phyloP scores from a whole-genome alignment of 2,329 filamentous ascomycete species.

The Trichoderma citrinoviride region DNA sequence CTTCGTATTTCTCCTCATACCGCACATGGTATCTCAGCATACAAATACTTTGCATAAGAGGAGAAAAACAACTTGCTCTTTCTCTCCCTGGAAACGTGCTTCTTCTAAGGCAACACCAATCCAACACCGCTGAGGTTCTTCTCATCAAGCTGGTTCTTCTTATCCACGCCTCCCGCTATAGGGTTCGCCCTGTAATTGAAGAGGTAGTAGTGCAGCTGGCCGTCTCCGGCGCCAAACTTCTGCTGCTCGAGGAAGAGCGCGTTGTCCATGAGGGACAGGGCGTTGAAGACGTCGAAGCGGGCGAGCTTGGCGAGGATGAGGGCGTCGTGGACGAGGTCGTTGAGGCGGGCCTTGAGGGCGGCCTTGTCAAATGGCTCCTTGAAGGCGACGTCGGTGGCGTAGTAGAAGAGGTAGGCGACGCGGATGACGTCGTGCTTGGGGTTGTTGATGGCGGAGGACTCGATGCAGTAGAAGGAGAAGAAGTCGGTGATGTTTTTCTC shows the following conservation, averaged over 20 bases:
- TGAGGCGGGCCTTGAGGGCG: constrained; percentile 75
- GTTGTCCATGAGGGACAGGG: constrained; percentile 90
- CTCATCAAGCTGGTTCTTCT: constrained; percentile 72
- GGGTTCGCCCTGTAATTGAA: constrained; percentile 92
- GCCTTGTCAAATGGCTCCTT: constrained; percentile 49
- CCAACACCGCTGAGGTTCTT: constrained; percentile 82
- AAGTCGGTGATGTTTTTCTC: constrained; percentile 89
- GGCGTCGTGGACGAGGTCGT: constrained; percentile 76
- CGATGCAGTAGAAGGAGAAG: constrained; percentile 93
- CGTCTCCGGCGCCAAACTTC: constrained; percentile 92
- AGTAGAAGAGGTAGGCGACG: constrained; percentile 97
- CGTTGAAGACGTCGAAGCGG: constrained; percentile 96
- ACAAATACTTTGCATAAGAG: not conserved
- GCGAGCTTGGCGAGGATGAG: constrained; percentile 80
- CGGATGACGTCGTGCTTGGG: constrained; percentile 74
- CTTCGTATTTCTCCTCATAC: not conserved
- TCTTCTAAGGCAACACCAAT: constrained; percentile 66
- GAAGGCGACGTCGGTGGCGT: constrained; percentile 80
- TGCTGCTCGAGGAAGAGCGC: constrained; percentile 88
- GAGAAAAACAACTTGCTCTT: not conserved
- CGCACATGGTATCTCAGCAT: not conserved
- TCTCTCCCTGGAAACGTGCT: not conserved
- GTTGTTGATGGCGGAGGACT: constrained; percentile 86
- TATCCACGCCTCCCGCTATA: constrained; percentile 82
- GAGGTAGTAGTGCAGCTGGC: constrained; percentile 92